Conservation (phyloP, 495 filamentous ascomycete genomes). For the Talaromyces ruber region DNA sequence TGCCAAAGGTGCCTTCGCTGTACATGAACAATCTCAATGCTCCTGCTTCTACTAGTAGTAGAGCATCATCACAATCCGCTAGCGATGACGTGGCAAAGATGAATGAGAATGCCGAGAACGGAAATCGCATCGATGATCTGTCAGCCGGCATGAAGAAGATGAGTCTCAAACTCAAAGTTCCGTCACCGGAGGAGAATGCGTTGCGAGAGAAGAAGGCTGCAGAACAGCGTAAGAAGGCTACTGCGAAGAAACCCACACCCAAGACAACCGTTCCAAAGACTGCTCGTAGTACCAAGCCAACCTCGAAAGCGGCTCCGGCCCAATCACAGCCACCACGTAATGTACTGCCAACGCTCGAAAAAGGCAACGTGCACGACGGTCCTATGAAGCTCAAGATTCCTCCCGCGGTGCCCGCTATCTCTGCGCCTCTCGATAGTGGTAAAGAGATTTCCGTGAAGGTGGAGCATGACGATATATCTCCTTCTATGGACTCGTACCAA, state of each 20-base stretch:
- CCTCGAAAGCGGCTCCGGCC: background rate
- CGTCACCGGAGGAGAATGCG: conserved; percentile 63
- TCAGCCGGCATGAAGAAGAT: conserved; percentile 59
- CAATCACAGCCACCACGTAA: conserved; percentile 2
- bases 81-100: conserved; percentile 7
- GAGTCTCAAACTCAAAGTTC: conserved; percentile 63
- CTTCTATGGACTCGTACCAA: background rate
- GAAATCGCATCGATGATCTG: conserved; percentile 51
- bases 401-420: background rate
- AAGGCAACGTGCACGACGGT: background rate
- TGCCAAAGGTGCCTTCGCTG: conserved; percentile 32
- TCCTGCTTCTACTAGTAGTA: background rate
- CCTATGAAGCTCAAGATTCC: conserved; percentile 1
- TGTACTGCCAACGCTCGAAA: background rate
- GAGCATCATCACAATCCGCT: background rate
- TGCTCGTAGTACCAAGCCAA: conserved; percentile 4
- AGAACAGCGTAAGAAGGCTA: conserved; percentile 12
- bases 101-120: conserved; percentile 10
- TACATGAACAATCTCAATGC: conserved; percentile 1
- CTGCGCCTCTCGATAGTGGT: background rate
- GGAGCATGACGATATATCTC: background rate
- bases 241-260: conserved; percentile 11
- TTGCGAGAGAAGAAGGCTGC: conserved; percentile 39
- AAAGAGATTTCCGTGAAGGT: background rate
- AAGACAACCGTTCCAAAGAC: conserved; percentile 12